Base-by-base conservation (phyloP, 331 rosid species). In the Dryas integrifolia region DNA sequence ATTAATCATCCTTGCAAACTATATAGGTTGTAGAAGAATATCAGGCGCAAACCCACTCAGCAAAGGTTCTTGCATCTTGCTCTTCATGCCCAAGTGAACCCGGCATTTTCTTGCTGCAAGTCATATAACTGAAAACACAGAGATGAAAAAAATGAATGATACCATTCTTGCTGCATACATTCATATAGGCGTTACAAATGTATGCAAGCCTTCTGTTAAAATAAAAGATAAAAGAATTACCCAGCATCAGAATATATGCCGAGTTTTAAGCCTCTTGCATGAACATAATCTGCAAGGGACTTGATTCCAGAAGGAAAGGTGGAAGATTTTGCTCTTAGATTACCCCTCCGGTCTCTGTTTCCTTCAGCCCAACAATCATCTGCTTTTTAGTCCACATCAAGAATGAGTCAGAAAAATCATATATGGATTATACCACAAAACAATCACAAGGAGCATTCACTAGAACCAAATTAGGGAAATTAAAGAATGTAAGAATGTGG, bases 201-300 rank as follows among this genome's bases (percentile, higher is more conserved):
- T 26, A 26, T 26, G 2, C 30, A 26, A 26, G 2, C 30, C 30
- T 26, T 26, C 30, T 26, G 30, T 26, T 2, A 26, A 26, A 26
- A 1, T 26, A 26, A 26, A 26, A 60, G 46, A 38, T 62, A 4
- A 9, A 46, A 26, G 30, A 26, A 49, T 68, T 61, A 76, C 80
- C 80, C 80, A 18, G 80, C 80, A 61, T 69, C 75, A 40, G 80
- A 76, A 40, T 60, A 76, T 39, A 76, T 43, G 70, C 75, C 80
- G 6, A 76, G 64, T 60, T 69, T 69, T 14, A 76, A 60, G 43
- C 80, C 80, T 61, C 35, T 76, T 68, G 69, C 58, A 40, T 60
- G 80, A 49, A 76, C 55, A 43, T 69, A 69, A 68, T 69, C 70
- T 35, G 80, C 70, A 55, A 76, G 75, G 48, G 63, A 53, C 64